Evolutionary conservation across 2,329 filamentous ascomycete genomes (phyloP).

Genomic region (Monilinia polystroma): DNA sequence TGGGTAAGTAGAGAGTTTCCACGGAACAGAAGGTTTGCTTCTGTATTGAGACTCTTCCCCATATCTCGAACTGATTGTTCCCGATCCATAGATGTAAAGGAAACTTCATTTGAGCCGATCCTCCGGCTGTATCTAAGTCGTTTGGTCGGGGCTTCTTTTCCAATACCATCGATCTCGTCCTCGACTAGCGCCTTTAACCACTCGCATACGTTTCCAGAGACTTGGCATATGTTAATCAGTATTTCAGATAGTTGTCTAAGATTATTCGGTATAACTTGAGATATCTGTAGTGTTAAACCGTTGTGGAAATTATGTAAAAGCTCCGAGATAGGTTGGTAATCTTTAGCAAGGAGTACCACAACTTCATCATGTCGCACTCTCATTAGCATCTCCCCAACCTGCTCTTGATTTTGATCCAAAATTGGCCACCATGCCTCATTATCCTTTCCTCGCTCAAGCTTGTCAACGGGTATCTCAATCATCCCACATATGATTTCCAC

Average conservation of each 20-base stretch:
- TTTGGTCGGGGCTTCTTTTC: constrained; percentile 75
- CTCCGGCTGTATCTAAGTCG: constrained; percentile 70
- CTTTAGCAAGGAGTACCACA: constrained; percentile 79
- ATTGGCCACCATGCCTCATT: constrained; percentile 88
- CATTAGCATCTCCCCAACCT: constrained; percentile 80
- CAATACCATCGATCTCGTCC: constrained; percentile 92
- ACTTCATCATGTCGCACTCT: constrained; percentile 83
- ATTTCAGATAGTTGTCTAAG: constrained; percentile 80
- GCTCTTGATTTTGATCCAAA: constrained; percentile 70
- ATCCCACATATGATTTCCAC: constrained; percentile 62
- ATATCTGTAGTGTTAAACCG: constrained; percentile 81
- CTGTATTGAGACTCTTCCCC: constrained; percentile 74
- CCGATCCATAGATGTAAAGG: constrained; percentile 61
- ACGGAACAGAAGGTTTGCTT: constrained; percentile 92
- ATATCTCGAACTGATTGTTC: constrained; percentile 74
- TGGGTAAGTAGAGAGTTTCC: constrained; percentile 94
- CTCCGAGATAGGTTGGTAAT: constrained; percentile 81
- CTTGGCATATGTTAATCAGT: constrained; percentile 92
- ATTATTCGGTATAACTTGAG: constrained; percentile 73
- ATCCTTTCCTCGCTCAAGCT: constrained; percentile 73
- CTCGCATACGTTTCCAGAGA: constrained; percentile 77
- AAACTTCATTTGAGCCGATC: constrained; percentile 65
- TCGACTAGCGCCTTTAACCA: constrained; percentile 94
- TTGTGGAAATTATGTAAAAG: constrained; percentile 82
- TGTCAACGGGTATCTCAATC: constrained; percentile 73